phyloP scores from a whole-genome alignment of 768 basidiomycete species.

The Clitopilus passeckerianus region DNA sequence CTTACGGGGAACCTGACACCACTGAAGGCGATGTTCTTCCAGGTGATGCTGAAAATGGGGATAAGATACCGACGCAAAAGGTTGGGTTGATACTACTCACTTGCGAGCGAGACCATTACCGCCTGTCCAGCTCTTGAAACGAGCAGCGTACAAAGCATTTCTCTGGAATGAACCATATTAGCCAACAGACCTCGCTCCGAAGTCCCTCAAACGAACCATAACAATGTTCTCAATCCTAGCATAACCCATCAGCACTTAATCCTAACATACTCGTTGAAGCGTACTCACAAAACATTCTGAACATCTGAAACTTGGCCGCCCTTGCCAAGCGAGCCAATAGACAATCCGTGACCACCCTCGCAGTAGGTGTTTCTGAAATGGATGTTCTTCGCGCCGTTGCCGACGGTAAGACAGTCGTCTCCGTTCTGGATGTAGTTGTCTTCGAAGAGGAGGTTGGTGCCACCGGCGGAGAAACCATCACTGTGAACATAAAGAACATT shows the following conservation, averaged over 20 bases:
- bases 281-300: slow-evolving; percentile 47
- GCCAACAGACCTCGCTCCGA: neutral
- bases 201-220: slow-evolving; percentile 25
- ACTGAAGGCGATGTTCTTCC: slow-evolving; percentile 48
- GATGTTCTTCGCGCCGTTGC: slow-evolving; percentile 51
- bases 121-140: slow-evolving; percentile 66
- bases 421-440: slow-evolving; percentile 54
- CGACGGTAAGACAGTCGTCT: slow-evolving; percentile 59
- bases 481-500: neutral
- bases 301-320: slow-evolving; percentile 46
- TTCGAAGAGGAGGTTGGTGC: slow-evolving; percentile 54
- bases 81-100: slow-evolving; percentile 22
- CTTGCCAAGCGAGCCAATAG: slow-evolving; percentile 48
- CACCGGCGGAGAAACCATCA: slow-evolving; percentile 47
- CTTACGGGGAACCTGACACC: slow-evolving; percentile 53
- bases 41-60: slow-evolving; percentile 40
- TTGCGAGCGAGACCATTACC: slow-evolving; percentile 55
- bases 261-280: neutral
- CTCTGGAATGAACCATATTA: slow-evolving; percentile 24
- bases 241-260: neutral
- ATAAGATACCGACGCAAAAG: neutral
- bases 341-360: slow-evolving; percentile 55
- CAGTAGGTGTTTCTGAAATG: slow-evolving; percentile 47
- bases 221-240: slow-evolving; percentile 38
- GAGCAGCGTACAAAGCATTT: slow-evolving; percentile 49